These are phyloP conservation scores for Yamadazyma epiphylla DNA, from an alignment of 1,139 yeast species.

Conservation along the genomic window DNA sequence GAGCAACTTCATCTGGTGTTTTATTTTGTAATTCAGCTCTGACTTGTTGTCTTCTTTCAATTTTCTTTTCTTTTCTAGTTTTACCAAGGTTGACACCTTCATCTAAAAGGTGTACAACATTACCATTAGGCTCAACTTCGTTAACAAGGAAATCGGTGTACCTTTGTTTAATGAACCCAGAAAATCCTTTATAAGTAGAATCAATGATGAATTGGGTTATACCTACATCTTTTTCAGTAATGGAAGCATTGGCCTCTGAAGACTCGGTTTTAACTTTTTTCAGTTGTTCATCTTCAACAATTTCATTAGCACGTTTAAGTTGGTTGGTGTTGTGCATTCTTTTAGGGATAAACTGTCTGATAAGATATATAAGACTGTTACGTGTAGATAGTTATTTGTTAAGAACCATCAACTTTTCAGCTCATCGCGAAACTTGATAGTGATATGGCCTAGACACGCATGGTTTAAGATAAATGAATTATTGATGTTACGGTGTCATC, in stretches of 20 bases:
- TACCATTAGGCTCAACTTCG: constrained; percentile 67
- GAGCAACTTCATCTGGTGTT: constrained; percentile 33
- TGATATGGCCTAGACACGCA: too few species aligned
- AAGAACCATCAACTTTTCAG: too few species aligned
- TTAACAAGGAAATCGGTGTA: constrained; percentile 95
- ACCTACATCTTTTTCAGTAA: constrained; percentile 76
- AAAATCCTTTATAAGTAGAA: constrained; percentile 54
- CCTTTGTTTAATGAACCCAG: constrained; percentile 78
- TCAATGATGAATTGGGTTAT: constrained; percentile 64
- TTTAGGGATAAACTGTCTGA: too few species aligned
- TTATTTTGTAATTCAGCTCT: constrained; percentile 31
- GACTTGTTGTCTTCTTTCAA: constrained; percentile 43
- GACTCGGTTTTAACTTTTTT: constrained; percentile 9
- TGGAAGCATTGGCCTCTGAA: constrained; percentile 10
- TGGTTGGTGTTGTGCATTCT: too few species aligned
- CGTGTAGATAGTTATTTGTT: too few species aligned
- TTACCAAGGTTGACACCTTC: constrained; percentile 59
- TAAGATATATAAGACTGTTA: too few species aligned
- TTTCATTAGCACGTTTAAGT: not conserved
- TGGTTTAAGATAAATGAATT: too few species aligned
- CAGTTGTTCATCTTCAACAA: constrained; percentile 2
- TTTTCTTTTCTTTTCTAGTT: constrained; percentile 48
- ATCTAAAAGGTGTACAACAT: constrained; percentile 72
- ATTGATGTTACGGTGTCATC: too few species aligned
- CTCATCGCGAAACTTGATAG: too few species aligned